Evolutionary conservation across 1,284 basidiomycete genomes (phyloP).

Genomic region (Lignosus rhinocerotis): DNA sequence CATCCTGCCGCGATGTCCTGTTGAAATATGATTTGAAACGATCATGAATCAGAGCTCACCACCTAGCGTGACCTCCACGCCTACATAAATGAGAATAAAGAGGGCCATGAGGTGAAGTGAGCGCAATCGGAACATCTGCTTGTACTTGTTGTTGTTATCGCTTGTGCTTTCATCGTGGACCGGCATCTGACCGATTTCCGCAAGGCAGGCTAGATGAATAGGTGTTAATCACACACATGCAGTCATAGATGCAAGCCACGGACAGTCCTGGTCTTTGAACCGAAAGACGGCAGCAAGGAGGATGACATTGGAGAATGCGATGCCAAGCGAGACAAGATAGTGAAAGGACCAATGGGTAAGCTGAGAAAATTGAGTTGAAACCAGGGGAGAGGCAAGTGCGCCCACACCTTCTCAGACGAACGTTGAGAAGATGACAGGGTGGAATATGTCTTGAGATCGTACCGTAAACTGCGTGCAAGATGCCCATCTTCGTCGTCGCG

Average conservation of each 20-base stretch:
- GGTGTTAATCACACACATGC: too few relatives aligned
- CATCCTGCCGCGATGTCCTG: constrained; percentile 37
- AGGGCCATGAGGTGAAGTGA: constrained; percentile 44
- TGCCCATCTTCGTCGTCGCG: constrained; percentile 57
- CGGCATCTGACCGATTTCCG: constrained; percentile 35
- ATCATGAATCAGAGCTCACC: constrained; percentile 27
- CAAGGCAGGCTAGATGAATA: constrained; percentile 31
- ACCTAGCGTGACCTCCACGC: constrained; percentile 49
- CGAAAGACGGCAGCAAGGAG: constrained; percentile 52
- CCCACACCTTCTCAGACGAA: constrained; percentile 46
- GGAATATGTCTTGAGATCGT: background rate
- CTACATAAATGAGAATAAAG: constrained; percentile 49
- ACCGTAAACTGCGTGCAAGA: constrained; percentile 55
- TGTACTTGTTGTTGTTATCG: constrained; percentile 34
- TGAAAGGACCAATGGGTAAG: constrained; percentile 60
- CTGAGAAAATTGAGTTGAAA: constrained; percentile 63
- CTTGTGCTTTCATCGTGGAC: constrained; percentile 18
- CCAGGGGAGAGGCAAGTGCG: constrained; percentile 59
- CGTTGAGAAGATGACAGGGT: background rate
- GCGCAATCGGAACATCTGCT: constrained; percentile 40
- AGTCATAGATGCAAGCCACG: background rate
- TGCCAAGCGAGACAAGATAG: constrained; percentile 59
- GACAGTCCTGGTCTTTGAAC: constrained; percentile 56
- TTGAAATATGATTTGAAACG: background rate
- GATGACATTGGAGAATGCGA: constrained; percentile 49